Evolutionary conservation across 257 asterid genomes (phyloP).

Genomic region (Solanum lycopersicoides): DNA sequence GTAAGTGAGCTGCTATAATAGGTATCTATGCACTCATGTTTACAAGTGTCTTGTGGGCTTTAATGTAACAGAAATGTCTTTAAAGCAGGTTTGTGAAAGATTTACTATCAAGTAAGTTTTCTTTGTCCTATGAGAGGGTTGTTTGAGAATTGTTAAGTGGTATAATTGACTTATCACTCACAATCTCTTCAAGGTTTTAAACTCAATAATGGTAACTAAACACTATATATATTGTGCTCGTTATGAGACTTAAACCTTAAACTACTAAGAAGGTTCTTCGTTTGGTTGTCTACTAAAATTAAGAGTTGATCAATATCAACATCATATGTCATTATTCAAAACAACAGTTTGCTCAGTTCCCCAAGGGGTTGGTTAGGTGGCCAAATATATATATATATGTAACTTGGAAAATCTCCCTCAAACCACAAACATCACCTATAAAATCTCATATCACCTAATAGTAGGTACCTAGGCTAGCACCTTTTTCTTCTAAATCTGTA

Average conservation of each 20-base stretch:
- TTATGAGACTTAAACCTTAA: not conserved
- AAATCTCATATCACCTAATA: not conserved
- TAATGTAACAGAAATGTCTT: not conserved
- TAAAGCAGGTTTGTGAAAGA: not conserved
- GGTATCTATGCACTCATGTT: not conserved
- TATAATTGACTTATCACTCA: not conserved
- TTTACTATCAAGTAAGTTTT: not conserved
- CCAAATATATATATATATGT: not conserved
- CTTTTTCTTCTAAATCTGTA: not conserved
- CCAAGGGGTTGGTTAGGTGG: not conserved
- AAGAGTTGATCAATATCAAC: not conserved
- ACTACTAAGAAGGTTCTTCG: not conserved
- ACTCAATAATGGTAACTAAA: not conserved
- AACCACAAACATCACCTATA: not conserved
- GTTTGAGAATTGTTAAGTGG: not conserved
- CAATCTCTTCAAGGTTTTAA: not conserved
- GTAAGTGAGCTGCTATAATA: not conserved
- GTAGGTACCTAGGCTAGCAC: not conserved
- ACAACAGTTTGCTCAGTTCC: not conserved
- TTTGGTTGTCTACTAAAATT: not conserved
- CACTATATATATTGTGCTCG: not conserved
- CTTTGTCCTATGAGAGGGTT: not conserved
- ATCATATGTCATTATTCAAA: not conserved
- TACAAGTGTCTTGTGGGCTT: not conserved
- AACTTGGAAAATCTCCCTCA: not conserved